These are phyloP conservation scores for Geotrichum bryndzae DNA, from an alignment of 1,139 yeast species.

Conservation along the genomic window DNA sequence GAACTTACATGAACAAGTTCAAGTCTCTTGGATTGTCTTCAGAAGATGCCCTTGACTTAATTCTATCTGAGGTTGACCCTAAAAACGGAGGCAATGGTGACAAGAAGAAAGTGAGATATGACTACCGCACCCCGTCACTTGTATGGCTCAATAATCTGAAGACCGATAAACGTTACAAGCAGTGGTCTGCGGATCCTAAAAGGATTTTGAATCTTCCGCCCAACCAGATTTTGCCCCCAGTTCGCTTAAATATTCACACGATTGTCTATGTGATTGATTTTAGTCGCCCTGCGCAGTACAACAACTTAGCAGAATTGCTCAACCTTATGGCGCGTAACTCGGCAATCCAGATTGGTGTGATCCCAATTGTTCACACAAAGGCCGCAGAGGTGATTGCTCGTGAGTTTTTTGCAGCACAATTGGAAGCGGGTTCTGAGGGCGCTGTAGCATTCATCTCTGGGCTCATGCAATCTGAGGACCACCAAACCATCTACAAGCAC, in stretches of 20 bases:
- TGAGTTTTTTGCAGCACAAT: slow-evolving; percentile 38
- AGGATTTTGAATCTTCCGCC: slow-evolving; percentile 29
- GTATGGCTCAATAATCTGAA: slow-evolving; percentile 77
- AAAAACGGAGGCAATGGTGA: slow-evolving; percentile 11
- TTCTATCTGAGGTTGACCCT: slow-evolving; percentile 17
- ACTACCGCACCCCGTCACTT: slow-evolving; percentile 45
- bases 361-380: slow-evolving; percentile 47
- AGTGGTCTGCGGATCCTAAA: slow-evolving; percentile 42
- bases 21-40: slow-evolving; percentile 21
- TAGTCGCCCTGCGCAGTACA: slow-evolving; percentile 33
- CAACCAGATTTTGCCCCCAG: slow-evolving; percentile 61
- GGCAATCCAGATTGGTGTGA: slow-evolving; percentile 75
- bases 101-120: slow-evolving; percentile 34
- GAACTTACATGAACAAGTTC: slow-evolving; percentile 23
- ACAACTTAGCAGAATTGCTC: slow-evolving; percentile 7
- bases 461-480: slow-evolving; percentile 22
- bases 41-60: slow-evolving; percentile 19
- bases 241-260: slow-evolving; percentile 71
- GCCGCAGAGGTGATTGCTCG: slow-evolving; percentile 30
- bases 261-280: slow-evolving; percentile 66
- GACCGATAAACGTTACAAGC: slow-evolving; percentile 49
- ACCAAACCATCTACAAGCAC: slow-evolving; percentile 20
- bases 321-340: slow-evolving; percentile 43
- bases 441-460: slow-evolving; percentile 29
- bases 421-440: slow-evolving; percentile 25